These are phyloP conservation scores for Trichoderma gracile DNA, from an alignment of 2,329 filamentous ascomycete species.

Conservation along the genomic window DNA sequence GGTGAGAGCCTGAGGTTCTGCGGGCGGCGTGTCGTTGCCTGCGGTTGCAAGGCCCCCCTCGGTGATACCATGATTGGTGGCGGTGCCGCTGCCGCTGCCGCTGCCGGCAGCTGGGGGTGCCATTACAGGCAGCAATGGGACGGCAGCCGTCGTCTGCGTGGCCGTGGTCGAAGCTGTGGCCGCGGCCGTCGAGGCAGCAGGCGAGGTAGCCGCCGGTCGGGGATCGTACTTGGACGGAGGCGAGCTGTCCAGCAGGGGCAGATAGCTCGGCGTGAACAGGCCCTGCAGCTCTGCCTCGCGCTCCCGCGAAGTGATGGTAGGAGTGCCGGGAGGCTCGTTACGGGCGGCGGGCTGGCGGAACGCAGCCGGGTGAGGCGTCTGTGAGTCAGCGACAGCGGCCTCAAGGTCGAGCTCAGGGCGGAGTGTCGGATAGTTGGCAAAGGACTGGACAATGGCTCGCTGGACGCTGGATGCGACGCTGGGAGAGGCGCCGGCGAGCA, in stretches of 20 bases:
- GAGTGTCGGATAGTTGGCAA: conserved; percentile 50
- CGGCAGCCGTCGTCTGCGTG: conserved; percentile 9
- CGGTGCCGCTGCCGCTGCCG: conserved; percentile 29
- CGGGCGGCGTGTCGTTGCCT: conserved; percentile 8
- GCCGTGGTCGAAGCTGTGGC: conserved; percentile 9
- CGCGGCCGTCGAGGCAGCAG: not conserved
- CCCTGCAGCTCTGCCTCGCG: conserved; percentile 60
- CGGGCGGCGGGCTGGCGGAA: conserved; percentile 34
- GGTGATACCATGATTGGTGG: conserved; percentile 28
- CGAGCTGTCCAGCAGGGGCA: conserved; percentile 59
- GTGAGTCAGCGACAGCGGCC: conserved; percentile 41
- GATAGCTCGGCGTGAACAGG: conserved; percentile 62
- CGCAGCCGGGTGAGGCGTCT: conserved; percentile 33
- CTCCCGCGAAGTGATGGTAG: conserved; percentile 49
- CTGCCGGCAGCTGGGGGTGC: conserved; percentile 28
- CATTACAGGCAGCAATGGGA: conserved; percentile 34
- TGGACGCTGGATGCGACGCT: conserved; percentile 50
- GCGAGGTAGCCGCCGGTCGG: conserved; percentile 13
- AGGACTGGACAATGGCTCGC: conserved; percentile 48
- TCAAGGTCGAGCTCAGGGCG: conserved; percentile 41
- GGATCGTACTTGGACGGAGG: conserved; percentile 27
- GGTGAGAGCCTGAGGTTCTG: conserved; percentile 32
- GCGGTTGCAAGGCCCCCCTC: conserved; percentile 30
- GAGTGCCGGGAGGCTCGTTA: conserved; percentile 34
- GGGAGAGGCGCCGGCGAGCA: conserved; percentile 51